A percentile compares a stretch with the other conserved stretches of the same genome.
These are phyloP conservation scores for Lepidium campestre DNA, from an alignment of 441 rosid species.

Conservation along the genomic window DNA sequence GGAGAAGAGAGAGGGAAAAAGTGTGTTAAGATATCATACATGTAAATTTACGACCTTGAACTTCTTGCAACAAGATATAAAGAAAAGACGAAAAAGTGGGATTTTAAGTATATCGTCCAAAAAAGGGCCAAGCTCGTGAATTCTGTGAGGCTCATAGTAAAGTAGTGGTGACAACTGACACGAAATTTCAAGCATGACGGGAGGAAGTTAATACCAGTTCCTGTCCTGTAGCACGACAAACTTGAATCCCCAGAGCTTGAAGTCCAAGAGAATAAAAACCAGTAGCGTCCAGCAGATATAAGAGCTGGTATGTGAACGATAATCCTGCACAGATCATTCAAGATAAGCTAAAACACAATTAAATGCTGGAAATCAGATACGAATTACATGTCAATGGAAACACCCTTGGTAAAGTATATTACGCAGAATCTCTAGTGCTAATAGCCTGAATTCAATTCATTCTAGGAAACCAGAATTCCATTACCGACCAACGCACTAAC, in stretches of 20 bases:
- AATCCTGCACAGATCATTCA: slow-evolving; percentile 53
- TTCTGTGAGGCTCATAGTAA: background rate
- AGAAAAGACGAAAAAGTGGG: background rate
- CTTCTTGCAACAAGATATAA: background rate
- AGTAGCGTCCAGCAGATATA: slow-evolving; percentile 94
- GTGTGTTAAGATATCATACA: slow-evolving; percentile 7
- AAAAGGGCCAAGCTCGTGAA: background rate
- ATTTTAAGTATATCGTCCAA: background rate
- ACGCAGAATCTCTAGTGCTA: background rate
- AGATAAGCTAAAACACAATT: slow-evolving; percentile 12
- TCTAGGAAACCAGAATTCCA: background rate
- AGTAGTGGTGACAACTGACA: slow-evolving; percentile 33
- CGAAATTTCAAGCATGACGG: background rate
- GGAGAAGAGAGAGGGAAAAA: background rate
- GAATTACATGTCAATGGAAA: background rate
- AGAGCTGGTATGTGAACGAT: slow-evolving; percentile 83
- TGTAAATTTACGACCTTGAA: background rate
- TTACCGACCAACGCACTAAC: background rate
- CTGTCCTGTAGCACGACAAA: slow-evolving; percentile 99
- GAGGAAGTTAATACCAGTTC: slow-evolving; percentile 65
- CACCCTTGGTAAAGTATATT: background rate
- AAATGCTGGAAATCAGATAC: background rate
- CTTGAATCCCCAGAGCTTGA: slow-evolving; percentile 90
- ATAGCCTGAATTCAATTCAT: background rate
- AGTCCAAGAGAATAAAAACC: slow-evolving; percentile 91